Evolutionary conservation across 163 green algal species (phyloP), one percentile per base, ranked within the genome.

Genomic region (Trebouxiophyceae sp.): DNA sequence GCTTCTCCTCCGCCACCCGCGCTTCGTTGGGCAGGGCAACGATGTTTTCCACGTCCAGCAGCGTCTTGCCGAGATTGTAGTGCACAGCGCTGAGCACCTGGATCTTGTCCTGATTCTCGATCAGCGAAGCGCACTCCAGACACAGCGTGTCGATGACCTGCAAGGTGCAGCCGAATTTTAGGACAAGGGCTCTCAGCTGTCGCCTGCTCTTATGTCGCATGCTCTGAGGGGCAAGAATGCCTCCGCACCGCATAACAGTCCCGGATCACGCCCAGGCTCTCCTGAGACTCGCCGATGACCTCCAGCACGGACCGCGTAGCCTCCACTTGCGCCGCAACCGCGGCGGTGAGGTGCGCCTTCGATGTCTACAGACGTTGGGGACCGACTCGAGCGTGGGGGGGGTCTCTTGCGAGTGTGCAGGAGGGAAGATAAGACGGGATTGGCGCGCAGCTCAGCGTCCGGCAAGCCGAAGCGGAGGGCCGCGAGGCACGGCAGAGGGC

Each of bases 51-150:
- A 90, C 83, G 68, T 92, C 86, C 54, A 80, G 65, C 39, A 87
- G 62, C 27, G 78, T 84, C 70, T 86, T 82, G 47, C 74, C 58
- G 62, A 95, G 60, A 68, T 95, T 95, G 60, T 68, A 71, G 68
- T 92, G 80, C 34, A 87, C 82, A 19, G 76, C 68, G 30, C 63
- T 79, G 60, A 95, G 74, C n/a, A 80, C 57, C 55, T 81, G 72
- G 60, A 95, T 93, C 66, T 84, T 86, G 56, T 91, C 86, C 39
- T 89, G 81, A 69, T 89, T 77, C 54, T 91, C 78, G 3, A 95
- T 84, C 45, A 93, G 67, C 5, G 62, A 72, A 0, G 79, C n/a
- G 66, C 79, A 91, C 72, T 95, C 88, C 19, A 60, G 77, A 66
- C 88, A 95, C 33, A 95, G 76, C 54, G 65, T 73, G 62, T 71